phyloP scores from a whole-genome alignment of 371 early-diverging fungal genomes.

The Smittium culicis region DNA sequence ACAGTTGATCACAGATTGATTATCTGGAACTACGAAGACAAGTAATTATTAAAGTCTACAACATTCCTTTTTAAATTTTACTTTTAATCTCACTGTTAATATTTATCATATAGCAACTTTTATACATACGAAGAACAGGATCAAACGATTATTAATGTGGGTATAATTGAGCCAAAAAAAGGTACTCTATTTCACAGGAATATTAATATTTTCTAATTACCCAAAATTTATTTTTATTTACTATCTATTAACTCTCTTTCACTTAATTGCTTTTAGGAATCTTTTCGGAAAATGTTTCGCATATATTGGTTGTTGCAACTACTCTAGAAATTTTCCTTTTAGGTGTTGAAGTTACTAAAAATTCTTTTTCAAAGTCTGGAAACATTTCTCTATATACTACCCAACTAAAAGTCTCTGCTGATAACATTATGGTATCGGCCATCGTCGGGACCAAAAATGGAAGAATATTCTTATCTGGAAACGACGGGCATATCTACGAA shows the following conservation, averaged over 20 bases:
- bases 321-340: constrained; percentile 63
- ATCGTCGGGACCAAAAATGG: constrained; percentile 65
- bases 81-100: background rate
- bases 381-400: constrained; percentile 46
- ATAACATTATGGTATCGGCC: constrained; percentile 55
- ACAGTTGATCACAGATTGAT: constrained; percentile 71
- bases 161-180: constrained; percentile 51
- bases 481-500: constrained; percentile 71
- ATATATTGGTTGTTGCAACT: constrained; percentile 74
- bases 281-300: constrained; percentile 62
- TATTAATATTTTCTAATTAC: no score
- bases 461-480: constrained; percentile 71
- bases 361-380: constrained; percentile 15
- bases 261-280: constrained; percentile 35
- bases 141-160: constrained; percentile 70
- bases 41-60: no score
- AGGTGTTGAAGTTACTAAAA: constrained; percentile 39
- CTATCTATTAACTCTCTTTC: no score
- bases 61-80: background rate
- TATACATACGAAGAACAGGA: constrained; percentile 63
- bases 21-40: constrained; percentile 72
- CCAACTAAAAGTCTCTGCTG: constrained; percentile 56
- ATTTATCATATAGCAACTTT: constrained; percentile 28
- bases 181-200: no score
- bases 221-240: no score